Evolutionary conservation across 345 rosid genomes (phyloP).

Genomic region (Aegle marmelos): DNA sequence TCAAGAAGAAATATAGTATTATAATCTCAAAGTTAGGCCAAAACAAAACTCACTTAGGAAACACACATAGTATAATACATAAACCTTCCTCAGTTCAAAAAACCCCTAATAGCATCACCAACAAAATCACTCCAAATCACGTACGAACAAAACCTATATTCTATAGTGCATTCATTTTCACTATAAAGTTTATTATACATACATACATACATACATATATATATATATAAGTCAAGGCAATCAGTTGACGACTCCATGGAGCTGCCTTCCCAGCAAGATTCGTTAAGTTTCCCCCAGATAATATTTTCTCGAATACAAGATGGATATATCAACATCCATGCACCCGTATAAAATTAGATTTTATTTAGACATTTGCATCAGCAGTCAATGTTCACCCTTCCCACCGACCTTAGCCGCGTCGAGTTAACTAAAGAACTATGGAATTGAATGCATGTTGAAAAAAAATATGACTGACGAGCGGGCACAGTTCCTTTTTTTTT

Average conservation of each 20-base stretch:
- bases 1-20: background rate
- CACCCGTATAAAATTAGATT: background rate
- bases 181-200: background rate
- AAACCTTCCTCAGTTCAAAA: constrained; percentile 7
- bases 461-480: background rate
- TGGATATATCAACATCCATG: background rate
- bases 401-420: background rate
- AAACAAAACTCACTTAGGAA: background rate
- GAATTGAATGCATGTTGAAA: background rate
- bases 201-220: background rate
- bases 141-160: background rate
- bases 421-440: background rate
- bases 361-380: background rate
- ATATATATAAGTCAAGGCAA: too few relatives aligned
- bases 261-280: background rate
- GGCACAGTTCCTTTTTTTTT: background rate
- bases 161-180: too few relatives aligned
- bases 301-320: background rate
- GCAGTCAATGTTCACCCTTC: background rate
- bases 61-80: background rate
- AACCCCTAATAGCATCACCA: background rate
- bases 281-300: background rate
- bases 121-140: background rate
- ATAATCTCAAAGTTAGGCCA: background rate
- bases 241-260: background rate